Percentiles rank a stretch among this genome's conserved stretches.
These are phyloP conservation scores for Metschnikowia noctiluminum DNA, from an alignment of 805 yeast genomes.

Conservation along the genomic window DNA sequence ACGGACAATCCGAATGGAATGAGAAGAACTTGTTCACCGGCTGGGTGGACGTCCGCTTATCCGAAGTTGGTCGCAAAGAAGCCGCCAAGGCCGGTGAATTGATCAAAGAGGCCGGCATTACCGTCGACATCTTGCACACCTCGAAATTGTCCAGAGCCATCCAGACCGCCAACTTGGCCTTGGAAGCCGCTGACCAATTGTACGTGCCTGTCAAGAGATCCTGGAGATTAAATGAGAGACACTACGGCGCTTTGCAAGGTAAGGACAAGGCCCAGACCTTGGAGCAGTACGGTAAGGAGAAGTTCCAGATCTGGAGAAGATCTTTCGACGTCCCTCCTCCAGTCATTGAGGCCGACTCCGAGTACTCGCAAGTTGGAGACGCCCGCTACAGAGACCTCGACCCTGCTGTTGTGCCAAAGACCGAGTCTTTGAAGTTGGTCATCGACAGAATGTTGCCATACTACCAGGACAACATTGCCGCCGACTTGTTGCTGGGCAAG, in stretches of 20 bases:
- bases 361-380: constrained; percentile 84
- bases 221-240: constrained; percentile 99
- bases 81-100: constrained; percentile 92
- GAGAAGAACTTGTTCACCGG: constrained; percentile 98
- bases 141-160: constrained; percentile 92
- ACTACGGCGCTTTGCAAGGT: constrained; percentile 98
- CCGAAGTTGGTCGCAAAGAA: constrained; percentile 82
- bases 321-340: constrained; percentile 97
- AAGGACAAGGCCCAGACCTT: constrained; percentile 95
- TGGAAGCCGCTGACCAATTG: constrained; percentile 82
- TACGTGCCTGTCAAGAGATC: constrained; percentile 91
- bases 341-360: constrained; percentile 67
- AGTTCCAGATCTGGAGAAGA: constrained; percentile 97
- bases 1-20: constrained; percentile 99
- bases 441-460: constrained; percentile 95
- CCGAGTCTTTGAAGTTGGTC: constrained; percentile 92
- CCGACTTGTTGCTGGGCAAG: constrained; percentile 80
- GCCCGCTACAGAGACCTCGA: constrained; percentile 81
- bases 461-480: constrained; percentile 91
- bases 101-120: constrained; percentile 78
- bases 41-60: constrained; percentile 93
- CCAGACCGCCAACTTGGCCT: constrained; percentile 94
- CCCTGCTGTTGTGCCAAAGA: constrained; percentile 83
- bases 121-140: constrained; percentile 87
- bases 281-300: constrained; percentile 82